Base-by-base conservation (phyloP, 495 filamentous ascomycete species). In the Podospora pseudocomata region DNA sequence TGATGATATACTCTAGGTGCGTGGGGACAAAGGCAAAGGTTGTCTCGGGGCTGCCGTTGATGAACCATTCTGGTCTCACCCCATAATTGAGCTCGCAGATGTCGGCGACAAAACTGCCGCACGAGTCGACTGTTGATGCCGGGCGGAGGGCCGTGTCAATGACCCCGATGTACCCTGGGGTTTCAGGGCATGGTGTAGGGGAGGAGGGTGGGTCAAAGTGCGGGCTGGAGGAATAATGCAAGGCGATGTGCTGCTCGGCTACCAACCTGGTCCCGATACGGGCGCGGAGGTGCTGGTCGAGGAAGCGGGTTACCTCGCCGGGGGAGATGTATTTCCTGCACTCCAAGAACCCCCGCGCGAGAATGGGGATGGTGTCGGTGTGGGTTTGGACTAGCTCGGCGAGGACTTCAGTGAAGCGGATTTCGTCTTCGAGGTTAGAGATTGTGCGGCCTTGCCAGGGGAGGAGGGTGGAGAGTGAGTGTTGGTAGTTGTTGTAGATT, bases 1-100 rank as follows among this genome's bases (percentile, higher is more conserved):
- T 97, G 67, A 97, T 84, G 70, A 99, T 97, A 77, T 99, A 99
- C 77, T 97, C 95, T 18, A 98, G 83, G 77, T 99, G 95, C 67
- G 96, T 94, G 5, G 95, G 94, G 5, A 99, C 88, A 70, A 96
- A 93, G 16, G 95, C 93, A 72, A 98, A 94, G 0, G 86, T 86
- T 15, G 93, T 90, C 56, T 91, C 88, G 0, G 90, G 87, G 70
- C 94, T 86, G 32, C 94, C 95, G 67, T 92, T 89, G 70, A 99
- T 91, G 15, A 89, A 79, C 70, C 97, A 83, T 15, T 85, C 84
- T 1, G 95, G 95, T 0, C 95, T 87, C 2, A 96, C 90, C 19
- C 95, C 95, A 78, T 97, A 99, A 56, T 93, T 92, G 20, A 98
- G 83, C 80, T 99, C 95, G 80, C 94, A 97, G 70, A 97, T 97